Evolutionary conservation across 352 stramenopile genomes (phyloP).

Genomic region (Phytophthora pluvialis): DNA sequence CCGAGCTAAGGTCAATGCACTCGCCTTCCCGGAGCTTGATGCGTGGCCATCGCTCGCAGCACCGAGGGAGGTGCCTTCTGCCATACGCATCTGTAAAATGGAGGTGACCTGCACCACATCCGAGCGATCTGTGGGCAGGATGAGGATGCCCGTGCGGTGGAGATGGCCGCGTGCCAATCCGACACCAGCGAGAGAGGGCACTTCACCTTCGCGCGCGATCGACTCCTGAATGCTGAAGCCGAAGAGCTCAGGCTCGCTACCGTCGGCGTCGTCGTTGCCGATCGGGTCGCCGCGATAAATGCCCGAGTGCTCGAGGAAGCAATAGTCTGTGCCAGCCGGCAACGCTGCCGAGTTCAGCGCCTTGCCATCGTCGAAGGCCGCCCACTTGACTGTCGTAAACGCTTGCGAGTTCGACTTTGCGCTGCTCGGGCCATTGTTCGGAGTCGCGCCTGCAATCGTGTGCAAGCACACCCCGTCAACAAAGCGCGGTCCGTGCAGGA

Average conservation of each 20-base stretch:
- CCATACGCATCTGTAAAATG: constrained; percentile 63
- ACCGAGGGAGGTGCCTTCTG: constrained; percentile 24
- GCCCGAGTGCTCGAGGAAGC: constrained; percentile 78
- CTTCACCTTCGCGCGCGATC: constrained; percentile 62
- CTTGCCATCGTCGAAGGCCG: constrained; percentile 65
- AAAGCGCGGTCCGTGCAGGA: constrained; percentile 64
- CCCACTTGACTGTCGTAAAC: constrained; percentile 81
- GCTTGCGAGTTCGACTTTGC: constrained; percentile 38
- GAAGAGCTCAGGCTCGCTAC: constrained; percentile 37
- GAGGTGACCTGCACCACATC: constrained; percentile 73
- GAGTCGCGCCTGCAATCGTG: constrained; percentile 39
- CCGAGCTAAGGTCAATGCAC: constrained; percentile 28
- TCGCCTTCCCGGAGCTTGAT: constrained; percentile 18
- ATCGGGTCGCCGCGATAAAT: constrained; percentile 32
- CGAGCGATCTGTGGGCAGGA: constrained; percentile 59
- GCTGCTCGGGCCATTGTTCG: constrained; percentile 1
- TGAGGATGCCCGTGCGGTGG: constrained; percentile 67
- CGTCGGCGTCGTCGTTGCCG: neutral
- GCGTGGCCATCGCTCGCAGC: constrained; percentile 31
- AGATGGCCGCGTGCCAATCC: constrained; percentile 61
- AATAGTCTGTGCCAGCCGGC: constrained; percentile 67
- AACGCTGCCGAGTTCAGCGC: constrained; percentile 35
- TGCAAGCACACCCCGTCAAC: constrained; percentile 68
- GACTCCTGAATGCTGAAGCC: constrained; percentile 79
- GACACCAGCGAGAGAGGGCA: constrained; percentile 61